phyloP scores from a whole-genome alignment of 257 asterid genomes.

The Nicotiana paniculata region DNA sequence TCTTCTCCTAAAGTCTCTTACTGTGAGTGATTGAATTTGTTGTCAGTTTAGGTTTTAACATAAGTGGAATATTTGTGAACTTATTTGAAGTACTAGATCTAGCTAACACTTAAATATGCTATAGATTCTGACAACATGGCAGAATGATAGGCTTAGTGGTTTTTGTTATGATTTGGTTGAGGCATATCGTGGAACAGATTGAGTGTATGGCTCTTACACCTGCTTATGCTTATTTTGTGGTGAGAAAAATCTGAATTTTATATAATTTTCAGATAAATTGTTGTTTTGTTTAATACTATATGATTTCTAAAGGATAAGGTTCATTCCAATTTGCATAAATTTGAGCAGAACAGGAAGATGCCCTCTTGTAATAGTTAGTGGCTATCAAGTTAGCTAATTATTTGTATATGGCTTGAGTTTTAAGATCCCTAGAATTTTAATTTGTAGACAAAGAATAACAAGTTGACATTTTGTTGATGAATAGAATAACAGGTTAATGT shows the following conservation, averaged over 20 bases:
- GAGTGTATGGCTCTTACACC: neutral
- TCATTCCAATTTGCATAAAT: neutral
- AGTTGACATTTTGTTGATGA: neutral
- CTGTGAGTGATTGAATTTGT: no score
- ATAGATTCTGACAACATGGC: no score
- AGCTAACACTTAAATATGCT: no score
- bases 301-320: no score
- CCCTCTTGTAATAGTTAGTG: neutral
- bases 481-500: neutral
- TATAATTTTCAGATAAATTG: no score
- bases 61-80: no score
- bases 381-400: neutral
- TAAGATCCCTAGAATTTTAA: neutral
- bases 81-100: no score
- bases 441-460: neutral
- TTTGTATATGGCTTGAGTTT: neutral
- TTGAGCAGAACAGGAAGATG: neutral
- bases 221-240: neutral
- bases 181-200: constrained; percentile 39
- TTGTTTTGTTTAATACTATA: no score
- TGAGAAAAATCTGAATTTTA: no score
- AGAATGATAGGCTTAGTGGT: neutral
- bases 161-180: neutral
- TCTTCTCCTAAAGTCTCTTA: no score
- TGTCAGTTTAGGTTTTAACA: no score